Base-by-base conservation (phyloP, 305 asterid genomes). In the Coffea humblotiana region DNA sequence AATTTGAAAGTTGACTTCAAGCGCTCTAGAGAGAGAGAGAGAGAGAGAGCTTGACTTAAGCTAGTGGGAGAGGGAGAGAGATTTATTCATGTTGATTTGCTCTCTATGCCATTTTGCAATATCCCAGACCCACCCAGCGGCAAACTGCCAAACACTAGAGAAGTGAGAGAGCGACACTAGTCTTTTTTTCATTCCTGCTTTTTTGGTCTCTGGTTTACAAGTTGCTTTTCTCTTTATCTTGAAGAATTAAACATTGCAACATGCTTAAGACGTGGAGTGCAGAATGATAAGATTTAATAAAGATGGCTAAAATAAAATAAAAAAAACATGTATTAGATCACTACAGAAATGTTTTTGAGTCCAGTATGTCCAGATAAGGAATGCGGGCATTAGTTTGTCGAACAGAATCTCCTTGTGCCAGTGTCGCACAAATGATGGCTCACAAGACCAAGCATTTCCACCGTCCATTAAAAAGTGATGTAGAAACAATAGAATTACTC, bases 371-470 rank as follows among this genome's bases (percentile, higher is more conserved):
- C 72, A 78, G 32, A 65, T 11, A 67, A 56, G n/a, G 77, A 52
- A 32, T 71, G 56, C 75, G 47, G 25, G 58, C 21, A 8, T 71
- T 35, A 69, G 75, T 18, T 80, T 68, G 52, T 37, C 27, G 45
- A 18, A 27, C 63, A 47, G 43, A 58, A 60, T 43, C 74, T 58
- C 51, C 51, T 70, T 75, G 8, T 48, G 19, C 52, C 52, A 52
- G 56, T 60, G 47, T 56, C 3, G 67, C 51, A 49, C n/a, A 32
- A 47, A 48, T 37, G 1, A 45, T n/a, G 80, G 70, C 76, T 80
- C 79, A 81, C 3, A 80, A 74, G 77, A 58, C 79, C 80, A 32
- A 78, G 82, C 82, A 73, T 72, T 67, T 83, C 72, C 58, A 79
- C 56, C 16, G n/a, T 21, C 56, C 16, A 21, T 21, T 60, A 60